phyloP scores from a whole-genome alignment of 495 filamentous ascomycete species.

The Daldinia vernicosa region DNA sequence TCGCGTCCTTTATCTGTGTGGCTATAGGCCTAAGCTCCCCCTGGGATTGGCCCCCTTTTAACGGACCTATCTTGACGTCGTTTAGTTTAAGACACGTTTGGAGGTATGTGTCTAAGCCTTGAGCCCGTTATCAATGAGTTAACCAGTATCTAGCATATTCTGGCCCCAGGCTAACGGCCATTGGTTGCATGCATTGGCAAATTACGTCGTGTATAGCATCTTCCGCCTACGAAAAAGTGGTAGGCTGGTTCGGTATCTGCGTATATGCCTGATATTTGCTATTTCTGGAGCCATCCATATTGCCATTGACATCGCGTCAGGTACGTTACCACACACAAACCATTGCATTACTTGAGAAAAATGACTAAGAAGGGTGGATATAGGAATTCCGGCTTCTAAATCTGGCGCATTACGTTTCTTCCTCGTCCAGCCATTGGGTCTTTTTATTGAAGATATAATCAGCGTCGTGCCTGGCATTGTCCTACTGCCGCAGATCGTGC shows the following conservation, averaged over 20 bases:
- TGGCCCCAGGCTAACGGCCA: neutral
- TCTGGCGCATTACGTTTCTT: neutral
- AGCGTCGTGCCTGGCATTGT: neutral
- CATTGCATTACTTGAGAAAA: neutral
- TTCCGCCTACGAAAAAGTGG: neutral
- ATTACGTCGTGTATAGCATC: neutral
- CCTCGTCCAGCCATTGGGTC: neutral
- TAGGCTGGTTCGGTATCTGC: neutral
- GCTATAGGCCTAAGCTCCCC: neutral
- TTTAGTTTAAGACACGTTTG: neutral
- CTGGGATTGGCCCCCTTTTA: neutral
- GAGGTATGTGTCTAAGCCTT: neutral
- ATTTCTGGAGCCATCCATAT: neutral
- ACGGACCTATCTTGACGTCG: neutral
- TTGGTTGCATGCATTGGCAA: neutral
- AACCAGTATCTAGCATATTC: neutral
- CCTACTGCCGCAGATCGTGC: neutral
- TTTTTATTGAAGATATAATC: neutral
- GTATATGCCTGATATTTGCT: neutral
- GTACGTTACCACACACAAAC: neutral
- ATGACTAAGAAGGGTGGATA: neutral
- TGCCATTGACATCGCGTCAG: neutral
- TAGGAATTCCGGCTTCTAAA: neutral
- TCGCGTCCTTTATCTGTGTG: neutral
- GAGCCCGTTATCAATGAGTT: neutral